Conservation (phyloP, 1,139 yeast species). For the Yamadazyma membranifaciens region DNA sequence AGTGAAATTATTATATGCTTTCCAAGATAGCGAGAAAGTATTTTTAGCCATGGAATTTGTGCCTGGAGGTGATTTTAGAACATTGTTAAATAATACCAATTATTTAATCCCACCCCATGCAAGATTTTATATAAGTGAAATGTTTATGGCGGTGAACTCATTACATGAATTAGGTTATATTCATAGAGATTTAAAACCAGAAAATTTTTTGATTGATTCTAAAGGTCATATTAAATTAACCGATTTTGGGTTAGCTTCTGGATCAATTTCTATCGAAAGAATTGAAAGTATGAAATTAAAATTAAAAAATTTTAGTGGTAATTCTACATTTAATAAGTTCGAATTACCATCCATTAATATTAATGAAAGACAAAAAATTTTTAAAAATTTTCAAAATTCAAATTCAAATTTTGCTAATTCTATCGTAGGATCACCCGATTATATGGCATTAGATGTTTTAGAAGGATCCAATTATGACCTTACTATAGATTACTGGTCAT, state of each 20-base stretch:
- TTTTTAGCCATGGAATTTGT: slow-evolving; percentile 98
- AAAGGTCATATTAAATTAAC: slow-evolving; percentile 96
- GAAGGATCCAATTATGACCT: slow-evolving; percentile 93
- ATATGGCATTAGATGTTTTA: slow-evolving; percentile 97
- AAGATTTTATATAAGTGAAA: slow-evolving; percentile 89
- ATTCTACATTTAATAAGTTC: slow-evolving; percentile 23
- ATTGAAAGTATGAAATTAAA: slow-evolving; percentile 90
- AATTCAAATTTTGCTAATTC: slow-evolving; percentile 61
- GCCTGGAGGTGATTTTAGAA: slow-evolving; percentile 98
- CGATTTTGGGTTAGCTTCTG: slow-evolving; percentile 97
- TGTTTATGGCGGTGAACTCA: slow-evolving; percentile 93
- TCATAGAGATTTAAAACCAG: slow-evolving; percentile 97
- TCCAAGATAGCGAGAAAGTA: slow-evolving; percentile 88
- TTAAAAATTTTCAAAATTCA: slow-evolving; percentile 63
- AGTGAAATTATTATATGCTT: slow-evolving; percentile 88
- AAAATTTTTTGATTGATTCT: slow-evolving; percentile 89
- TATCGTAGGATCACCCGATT: slow-evolving; percentile 97
- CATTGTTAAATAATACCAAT: slow-evolving; percentile 89
- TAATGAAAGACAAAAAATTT: slow-evolving; percentile 82
- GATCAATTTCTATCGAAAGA: slow-evolving; percentile 88
- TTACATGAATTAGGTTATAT: slow-evolving; percentile 94
- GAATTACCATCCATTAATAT: slow-evolving; percentile 76
- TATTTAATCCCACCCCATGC: slow-evolving; percentile 93
- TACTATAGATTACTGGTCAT: slow-evolving; percentile 98
- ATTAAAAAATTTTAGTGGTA: slow-evolving; percentile 73